Conservation (phyloP, 1,284 basidiomycete species). For the Ganoderma meredithae region DNA sequence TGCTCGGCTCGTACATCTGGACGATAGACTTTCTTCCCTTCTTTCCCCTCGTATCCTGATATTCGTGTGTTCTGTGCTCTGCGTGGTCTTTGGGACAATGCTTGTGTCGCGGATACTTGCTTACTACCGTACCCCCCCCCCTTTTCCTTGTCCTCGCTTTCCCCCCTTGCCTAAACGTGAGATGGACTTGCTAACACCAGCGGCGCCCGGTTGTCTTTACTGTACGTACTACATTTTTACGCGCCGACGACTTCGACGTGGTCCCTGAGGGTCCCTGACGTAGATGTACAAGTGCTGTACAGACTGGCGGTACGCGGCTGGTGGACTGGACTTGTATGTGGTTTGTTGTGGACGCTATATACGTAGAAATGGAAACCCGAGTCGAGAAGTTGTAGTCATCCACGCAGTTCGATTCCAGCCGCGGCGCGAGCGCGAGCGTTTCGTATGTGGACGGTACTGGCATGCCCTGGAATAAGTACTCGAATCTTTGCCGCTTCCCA, state of each 20-base stretch:
- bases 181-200: background rate
- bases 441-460: too few relatives aligned
- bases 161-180: too few relatives aligned
- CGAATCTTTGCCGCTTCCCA: too few relatives aligned
- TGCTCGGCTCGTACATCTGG: background rate
- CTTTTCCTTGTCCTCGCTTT: background rate
- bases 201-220: background rate
- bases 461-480: too few relatives aligned
- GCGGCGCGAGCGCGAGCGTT: too few relatives aligned
- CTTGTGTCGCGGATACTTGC: background rate
- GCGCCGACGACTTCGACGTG: background rate
- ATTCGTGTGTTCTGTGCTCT: background rate
- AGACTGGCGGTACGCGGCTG: background rate
- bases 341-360: background rate
- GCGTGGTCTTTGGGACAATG: background rate
- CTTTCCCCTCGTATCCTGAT: background rate
- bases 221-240: background rate
- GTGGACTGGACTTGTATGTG: background rate
- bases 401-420: too few relatives aligned
- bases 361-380: background rate
- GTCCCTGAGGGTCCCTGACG: too few relatives aligned
- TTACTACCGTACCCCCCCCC: background rate
- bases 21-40: conserved; percentile 5
- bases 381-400: background rate
- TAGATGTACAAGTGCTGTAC: background rate